Conservation (phyloP, 176 grass and related monocot genomes). For the Carex cristatella region DNA sequence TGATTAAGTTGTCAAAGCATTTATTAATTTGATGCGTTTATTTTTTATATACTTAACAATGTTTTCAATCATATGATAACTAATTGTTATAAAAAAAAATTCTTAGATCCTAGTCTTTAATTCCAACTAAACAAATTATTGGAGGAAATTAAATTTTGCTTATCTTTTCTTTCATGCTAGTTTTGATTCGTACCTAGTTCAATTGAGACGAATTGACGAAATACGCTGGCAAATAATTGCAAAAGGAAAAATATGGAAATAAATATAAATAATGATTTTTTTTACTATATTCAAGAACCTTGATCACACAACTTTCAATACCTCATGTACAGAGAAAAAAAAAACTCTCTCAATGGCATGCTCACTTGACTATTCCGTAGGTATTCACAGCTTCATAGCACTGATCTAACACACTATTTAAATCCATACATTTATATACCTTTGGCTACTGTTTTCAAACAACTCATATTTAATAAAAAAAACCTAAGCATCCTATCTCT, state of each 20-base stretch:
- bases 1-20: too few species aligned
- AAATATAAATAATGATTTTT: neutral
- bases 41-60: too few species aligned
- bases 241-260: too few species aligned
- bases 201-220: neutral
- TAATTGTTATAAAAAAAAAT: too few species aligned
- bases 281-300: neutral
- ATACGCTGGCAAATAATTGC: neutral
- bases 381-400: neutral
- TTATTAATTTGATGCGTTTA: too few species aligned
- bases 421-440: neutral
- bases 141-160: too few species aligned
- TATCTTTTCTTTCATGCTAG: too few species aligned
- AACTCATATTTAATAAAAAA: neutral
- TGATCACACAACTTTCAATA: neutral
- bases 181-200: too few species aligned
- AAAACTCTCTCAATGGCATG: conserved; percentile 2
- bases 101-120: too few species aligned
- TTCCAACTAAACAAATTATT: too few species aligned
- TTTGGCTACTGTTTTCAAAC: neutral
- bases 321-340: neutral
- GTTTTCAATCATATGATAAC: too few species aligned
- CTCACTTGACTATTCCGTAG: neutral
- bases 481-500: neutral
- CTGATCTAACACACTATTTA: neutral